Base-by-base conservation (phyloP, 768 basidiomycete species). In the Mycena amicta region DNA sequence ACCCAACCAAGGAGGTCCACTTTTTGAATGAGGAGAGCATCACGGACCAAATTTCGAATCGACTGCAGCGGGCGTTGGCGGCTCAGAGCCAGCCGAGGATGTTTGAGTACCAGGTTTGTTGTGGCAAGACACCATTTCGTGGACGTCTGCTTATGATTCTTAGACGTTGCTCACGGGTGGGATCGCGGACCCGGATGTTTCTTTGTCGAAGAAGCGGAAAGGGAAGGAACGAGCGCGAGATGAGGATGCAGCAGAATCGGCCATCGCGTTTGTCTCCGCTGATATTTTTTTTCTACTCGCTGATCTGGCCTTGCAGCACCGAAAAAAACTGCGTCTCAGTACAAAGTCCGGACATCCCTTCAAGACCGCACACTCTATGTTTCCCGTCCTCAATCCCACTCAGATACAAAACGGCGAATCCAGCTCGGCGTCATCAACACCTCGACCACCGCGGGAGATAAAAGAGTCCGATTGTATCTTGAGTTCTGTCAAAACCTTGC, bases 1-100 rank as follows among this genome's bases (percentile, higher is more conserved):
- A 98, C 69, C 97, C 96, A 0, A 98, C 97, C 2, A 99, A 99
- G 71, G 95, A 98, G 70, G 94, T 98, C 1, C 92, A 94, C 64
- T 98, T 98, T 67, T 72, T 98, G 50, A 86, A 97, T 60, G 94
- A 98, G 70, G 96, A 98, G 52, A 78, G 74, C 15, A 92, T 98
- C 66, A 88, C 88, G 5, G 87, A 92, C 62, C 77, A 78, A 6
- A 86, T 98, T 45, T 84, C 89, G 15, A 86, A 90, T 66, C 80
- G 79, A 1, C 78, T 98, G 2, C 90, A 93, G 61, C 73, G 81
- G 45, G 77, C 76, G n/a, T 74, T 95, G 13, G 77, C 83, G 41
- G 81, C 76, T 27, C 81, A 87, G 62, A 85, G 81, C 59, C 80
- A 89, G 55, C 88, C 88, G n/a, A 76, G 85, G 62, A 76, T 79